phyloP scores from a whole-genome alignment of 78 protist genomes.

The Chrysochromulina tobinii region DNA sequence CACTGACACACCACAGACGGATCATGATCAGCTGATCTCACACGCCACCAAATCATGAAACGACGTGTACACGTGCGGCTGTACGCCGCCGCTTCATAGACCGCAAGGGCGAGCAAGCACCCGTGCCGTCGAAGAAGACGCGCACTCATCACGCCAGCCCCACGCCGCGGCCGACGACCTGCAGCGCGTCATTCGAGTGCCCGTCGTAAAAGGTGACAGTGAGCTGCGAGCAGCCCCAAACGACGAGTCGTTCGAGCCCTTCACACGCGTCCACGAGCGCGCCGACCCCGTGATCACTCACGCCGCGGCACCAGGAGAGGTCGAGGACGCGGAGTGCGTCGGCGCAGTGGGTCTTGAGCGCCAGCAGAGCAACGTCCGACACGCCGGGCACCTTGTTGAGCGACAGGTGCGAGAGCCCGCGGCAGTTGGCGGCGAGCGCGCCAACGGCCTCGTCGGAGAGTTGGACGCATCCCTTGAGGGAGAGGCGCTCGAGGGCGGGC shows the following conservation, averaged over 20 bases:
- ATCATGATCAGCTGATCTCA: no score
- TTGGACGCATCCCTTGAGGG: background rate
- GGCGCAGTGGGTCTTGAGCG: background rate
- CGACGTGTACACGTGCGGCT: no score
- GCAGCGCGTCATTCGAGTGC: background rate
- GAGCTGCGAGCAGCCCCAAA: slow-evolving; percentile 18
- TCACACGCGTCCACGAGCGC: background rate
- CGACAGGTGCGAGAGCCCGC: background rate
- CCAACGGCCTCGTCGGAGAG: background rate
- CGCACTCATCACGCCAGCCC: no score
- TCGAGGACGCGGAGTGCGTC: background rate
- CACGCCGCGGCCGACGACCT: background rate
- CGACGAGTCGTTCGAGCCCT: background rate
- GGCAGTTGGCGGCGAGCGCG: background rate
- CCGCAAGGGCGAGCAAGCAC: no score
- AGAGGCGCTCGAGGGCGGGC: background rate
- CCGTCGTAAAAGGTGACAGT: background rate
- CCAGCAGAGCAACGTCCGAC: background rate
- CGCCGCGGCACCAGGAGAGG: slow-evolving; percentile 6
- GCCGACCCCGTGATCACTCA: background rate
- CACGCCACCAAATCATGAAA: no score
- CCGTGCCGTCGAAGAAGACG: no score
- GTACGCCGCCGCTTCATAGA: no score
- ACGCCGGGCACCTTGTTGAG: slow-evolving; percentile 15
- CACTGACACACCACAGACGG: no score